Evolutionary conservation across 1,139 yeast genomes (phyloP), one percentile per base, ranked within the genome.

Genomic region (Yamadazyma jaroonii): DNA sequence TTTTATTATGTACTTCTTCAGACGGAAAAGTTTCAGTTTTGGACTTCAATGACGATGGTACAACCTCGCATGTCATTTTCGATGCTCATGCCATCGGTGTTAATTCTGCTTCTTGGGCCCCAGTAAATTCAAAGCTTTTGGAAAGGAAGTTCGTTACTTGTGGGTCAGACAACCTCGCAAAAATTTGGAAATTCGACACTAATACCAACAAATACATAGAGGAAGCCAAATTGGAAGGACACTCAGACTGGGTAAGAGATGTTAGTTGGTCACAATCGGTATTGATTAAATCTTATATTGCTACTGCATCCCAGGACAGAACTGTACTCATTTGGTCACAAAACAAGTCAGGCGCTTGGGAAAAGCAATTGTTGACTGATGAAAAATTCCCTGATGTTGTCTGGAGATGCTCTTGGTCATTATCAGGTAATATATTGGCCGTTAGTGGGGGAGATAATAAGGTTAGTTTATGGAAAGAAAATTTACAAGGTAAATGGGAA

Each of bases 391-490:
- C 96, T 12, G 98, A 92, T 57, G 97, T 90, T 25, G 88, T 95
- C 52, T 94, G 98, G 98, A 83, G 97, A 62, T 95, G 95, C 40
- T 84, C 95, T 49, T 92, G 98, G 98, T 88, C 97, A 14, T 75
- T 89, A 51, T 83, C 95, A 32, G 99, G 99, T 38, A 92, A 92
- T 59, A 84, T 94, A 32, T 77, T 92, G 54, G 99, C 99, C 4
- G 88, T 92, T 31, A 81, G 94, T 38, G 96, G 97, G 28, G 97
- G 97, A 38, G 97, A 92, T 60, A 90, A 90, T 64, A 88, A 86
- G 65, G 92, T 92, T 33, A 88, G 96, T 31, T 75, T 92, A 60
- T 94, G 97, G 97, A 90, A 89, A 67, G 98, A 94, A 66, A 87
- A 84, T 57, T 71, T 90, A 50, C 82, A 82, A 55, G 97, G 97